These are phyloP conservation scores for Tilletia setariae DNA, from an alignment of 1,284 basidiomycete species.

Conservation along the genomic window DNA sequence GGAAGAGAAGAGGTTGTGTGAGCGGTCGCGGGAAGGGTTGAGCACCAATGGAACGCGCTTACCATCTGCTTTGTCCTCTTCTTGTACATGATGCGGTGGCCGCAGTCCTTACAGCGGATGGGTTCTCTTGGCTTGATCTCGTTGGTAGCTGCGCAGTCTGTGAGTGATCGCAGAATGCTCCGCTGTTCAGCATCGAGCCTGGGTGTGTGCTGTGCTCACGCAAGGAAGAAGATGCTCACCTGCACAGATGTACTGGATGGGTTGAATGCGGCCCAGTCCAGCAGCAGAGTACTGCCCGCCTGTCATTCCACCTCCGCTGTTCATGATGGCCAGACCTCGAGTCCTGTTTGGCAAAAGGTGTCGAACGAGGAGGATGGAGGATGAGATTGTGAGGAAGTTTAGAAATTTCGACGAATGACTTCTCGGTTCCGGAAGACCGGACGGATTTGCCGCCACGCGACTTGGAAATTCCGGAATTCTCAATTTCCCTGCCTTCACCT, in stretches of 20 bases:
- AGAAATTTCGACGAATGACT: no score
- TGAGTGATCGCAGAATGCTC: conserved; percentile 7
- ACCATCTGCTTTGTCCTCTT: conserved; percentile 89
- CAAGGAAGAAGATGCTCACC: conserved; percentile 60
- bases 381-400: no score
- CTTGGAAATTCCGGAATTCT: no score
- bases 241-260: conserved; percentile 76
- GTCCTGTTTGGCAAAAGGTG: no score
- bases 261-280: conserved; percentile 28
- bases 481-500: no score
- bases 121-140: conserved; percentile 89
- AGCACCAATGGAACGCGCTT: conserved; percentile 55
- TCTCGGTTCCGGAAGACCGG: no score
- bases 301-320: conserved; percentile 26
- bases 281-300: conserved; percentile 25
- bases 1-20: background rate
- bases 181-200: background rate
- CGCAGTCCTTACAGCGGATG: conserved; percentile 93
- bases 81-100: conserved; percentile 99
- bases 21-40: no score
- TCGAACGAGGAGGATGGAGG: no score
- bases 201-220: conserved; percentile 5
- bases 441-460: no score
- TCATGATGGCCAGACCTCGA: conserved; percentile 23
- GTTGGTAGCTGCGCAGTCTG: conserved; percentile 91